These are phyloP conservation scores for Moniliella sp. DNA, from an alignment of 1,284 basidiomycete genomes.

Conservation along the genomic window DNA sequence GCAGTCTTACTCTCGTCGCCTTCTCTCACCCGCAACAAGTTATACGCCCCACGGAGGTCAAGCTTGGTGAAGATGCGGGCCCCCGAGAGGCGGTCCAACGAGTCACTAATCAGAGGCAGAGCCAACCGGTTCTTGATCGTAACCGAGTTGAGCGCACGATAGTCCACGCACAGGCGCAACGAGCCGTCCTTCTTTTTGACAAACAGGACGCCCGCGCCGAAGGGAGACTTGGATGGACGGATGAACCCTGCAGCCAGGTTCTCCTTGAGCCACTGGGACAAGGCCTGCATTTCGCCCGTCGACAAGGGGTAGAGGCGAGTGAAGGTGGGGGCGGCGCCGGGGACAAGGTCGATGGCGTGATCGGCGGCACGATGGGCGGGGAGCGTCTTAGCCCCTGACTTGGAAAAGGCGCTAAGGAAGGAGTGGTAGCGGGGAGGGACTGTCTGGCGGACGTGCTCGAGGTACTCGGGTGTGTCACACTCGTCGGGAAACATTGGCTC, in stretches of 20 bases:
- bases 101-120: conserved; percentile 35
- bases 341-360: not conserved
- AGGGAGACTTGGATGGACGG: conserved; percentile 7
- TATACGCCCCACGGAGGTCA: conserved; percentile 32
- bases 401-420: conserved; percentile 1
- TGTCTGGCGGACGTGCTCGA: not conserved
- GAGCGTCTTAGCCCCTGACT: conserved; percentile 1
- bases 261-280: conserved; percentile 1
- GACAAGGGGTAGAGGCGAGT: conserved; percentile 1
- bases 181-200: conserved; percentile 38
- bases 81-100: conserved; percentile 27
- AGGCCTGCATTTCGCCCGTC: not conserved
- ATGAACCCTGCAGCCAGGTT: conserved; percentile 3
- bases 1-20: conserved; percentile 35
- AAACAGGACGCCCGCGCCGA: conserved; percentile 38
- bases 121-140: conserved; percentile 36
- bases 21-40: conserved; percentile 31
- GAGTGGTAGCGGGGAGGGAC: not conserved
- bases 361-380: conserved; percentile 1
- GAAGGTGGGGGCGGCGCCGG: conserved; percentile 1
- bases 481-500: too few relatives aligned
- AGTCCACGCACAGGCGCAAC: conserved; percentile 37
- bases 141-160: conserved; percentile 36
- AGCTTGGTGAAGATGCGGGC: conserved; percentile 34
- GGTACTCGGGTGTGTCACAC: too few relatives aligned